phyloP scores from a whole-genome alignment of 257 asterid species.

The Ilex aquifolium region DNA sequence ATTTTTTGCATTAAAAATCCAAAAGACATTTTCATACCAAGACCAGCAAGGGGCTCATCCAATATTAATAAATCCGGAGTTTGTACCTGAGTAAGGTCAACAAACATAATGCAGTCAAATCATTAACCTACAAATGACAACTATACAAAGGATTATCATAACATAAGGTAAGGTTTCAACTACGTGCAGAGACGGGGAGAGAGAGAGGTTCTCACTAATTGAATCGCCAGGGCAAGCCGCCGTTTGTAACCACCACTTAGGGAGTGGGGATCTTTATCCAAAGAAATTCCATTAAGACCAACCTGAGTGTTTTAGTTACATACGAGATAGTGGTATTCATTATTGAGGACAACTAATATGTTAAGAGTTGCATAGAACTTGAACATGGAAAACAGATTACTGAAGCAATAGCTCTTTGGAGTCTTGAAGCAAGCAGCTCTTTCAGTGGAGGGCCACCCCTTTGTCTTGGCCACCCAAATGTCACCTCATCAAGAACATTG shows the following conservation, averaged over 20 bases:
- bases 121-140: constrained; percentile 10
- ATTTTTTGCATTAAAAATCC: constrained; percentile 14
- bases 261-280: constrained; percentile 68
- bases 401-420: constrained; percentile 76
- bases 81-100: constrained; percentile 59
- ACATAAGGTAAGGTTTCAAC: constrained; percentile 6
- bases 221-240: constrained; percentile 90
- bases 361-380: no score
- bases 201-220: constrained; percentile 52
- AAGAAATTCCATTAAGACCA: constrained; percentile 24
- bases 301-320: constrained; percentile 15
- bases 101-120: constrained; percentile 18
- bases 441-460: constrained; percentile 62
- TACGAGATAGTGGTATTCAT: neutral
- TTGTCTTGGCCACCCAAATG: constrained; percentile 96
- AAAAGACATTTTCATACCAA: constrained; percentile 47
- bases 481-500: constrained; percentile 79
- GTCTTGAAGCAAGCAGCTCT: constrained; percentile 83
- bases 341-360: no score
- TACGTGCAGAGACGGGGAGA: constrained; percentile 8
- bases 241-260: constrained; percentile 96
- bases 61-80: constrained; percentile 75
- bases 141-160: neutral
- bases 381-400: constrained; percentile 21
- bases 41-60: constrained; percentile 99